Evolutionary conservation across 1,284 basidiomycete species (phyloP).

Genomic region (Trametes sp.): DNA sequence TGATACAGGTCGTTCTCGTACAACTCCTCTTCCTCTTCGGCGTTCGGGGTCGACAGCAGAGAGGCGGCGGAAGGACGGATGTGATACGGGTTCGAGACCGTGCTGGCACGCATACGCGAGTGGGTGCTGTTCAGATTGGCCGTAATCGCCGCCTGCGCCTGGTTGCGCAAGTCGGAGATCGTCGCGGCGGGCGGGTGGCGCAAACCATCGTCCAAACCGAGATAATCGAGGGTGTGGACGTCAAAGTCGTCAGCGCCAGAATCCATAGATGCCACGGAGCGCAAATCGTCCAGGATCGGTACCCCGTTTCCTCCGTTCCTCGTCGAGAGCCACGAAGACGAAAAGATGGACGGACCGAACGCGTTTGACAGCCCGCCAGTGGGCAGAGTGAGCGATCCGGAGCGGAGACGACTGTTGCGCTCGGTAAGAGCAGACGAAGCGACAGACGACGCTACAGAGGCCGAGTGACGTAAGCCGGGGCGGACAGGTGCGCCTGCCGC

Average conservation of each 20-base stretch:
- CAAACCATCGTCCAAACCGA: conserved; percentile 84
- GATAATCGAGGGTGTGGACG: conserved; percentile 93
- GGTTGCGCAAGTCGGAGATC: conserved; percentile 84
- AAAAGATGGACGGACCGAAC: conserved; percentile 88
- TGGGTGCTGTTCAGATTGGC: conserved; percentile 79
- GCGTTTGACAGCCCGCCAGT: conserved; percentile 80
- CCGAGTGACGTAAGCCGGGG: conserved; percentile 80
- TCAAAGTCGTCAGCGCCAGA: conserved; percentile 87
- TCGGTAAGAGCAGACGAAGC: conserved; percentile 66
- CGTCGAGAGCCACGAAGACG: conserved; percentile 85
- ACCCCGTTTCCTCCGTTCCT: conserved; percentile 64
- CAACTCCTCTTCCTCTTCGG: conserved; percentile 74
- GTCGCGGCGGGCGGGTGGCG: conserved; percentile 80
- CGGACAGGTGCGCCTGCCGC: conserved; percentile 55
- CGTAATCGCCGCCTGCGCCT: conserved; percentile 88
- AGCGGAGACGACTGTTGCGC: conserved; percentile 84
- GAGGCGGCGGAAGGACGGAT: conserved; percentile 64
- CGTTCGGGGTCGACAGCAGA: conserved; percentile 66
- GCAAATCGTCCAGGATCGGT: conserved; percentile 77
- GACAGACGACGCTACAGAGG: conserved; percentile 69
- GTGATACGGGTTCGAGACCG: conserved; percentile 86
- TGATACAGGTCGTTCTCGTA: conserved; percentile 71
- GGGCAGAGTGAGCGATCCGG: conserved; percentile 83
- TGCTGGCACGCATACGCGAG: conserved; percentile 85
- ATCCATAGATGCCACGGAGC: conserved; percentile 80